Base-by-base conservation (phyloP, 768 basidiomycete species). In the Leccinum ochraceum region DNA sequence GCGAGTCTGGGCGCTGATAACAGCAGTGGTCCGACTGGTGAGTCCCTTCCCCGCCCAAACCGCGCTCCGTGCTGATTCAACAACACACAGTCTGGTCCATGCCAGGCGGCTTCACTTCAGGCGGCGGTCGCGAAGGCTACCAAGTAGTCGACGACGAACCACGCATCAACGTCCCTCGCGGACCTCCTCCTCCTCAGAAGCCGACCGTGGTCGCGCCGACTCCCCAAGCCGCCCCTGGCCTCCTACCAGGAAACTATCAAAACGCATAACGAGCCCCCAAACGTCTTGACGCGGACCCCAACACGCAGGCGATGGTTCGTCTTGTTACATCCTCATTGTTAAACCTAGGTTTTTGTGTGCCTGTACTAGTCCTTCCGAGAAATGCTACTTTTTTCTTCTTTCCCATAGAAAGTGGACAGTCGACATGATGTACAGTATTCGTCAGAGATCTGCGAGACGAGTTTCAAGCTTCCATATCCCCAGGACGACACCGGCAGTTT, bases 41-140 rank as follows among this genome's bases (percentile, higher is more conserved):
- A 74, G 62, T 60, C 8, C n/a, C 16, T 16, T 17, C 6, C 20
- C 28, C 22, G 24, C 24, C 24, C 24, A 26, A 26, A 26, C 24
- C 24, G 24, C 17, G 30, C 11, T 10, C 17, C 51, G 51, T 52
- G 28, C 28, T 52, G 3, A 52, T 32, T 32, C 30, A 8, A 10
- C 51, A 50, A 6, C 22, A 11, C n/a, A 30, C 60, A 90, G 88
- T 90, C 16, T 90, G 88, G 88, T 83, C 87, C 20, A 90, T 90
- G 88, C 88, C 88, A 4, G 88, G 88, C 14, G 86, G 86, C 1
- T 86, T 88, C 65, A 85, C 86, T 1, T 82, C 84, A 5, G 66
- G 73, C 37, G 66, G 73, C 39, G 62, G 67, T 24, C 77, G 82
- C 44, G 83, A 83, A 56, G 85, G 86, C 7, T 88, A 88, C 69